Base-by-base conservation (phyloP, 148 eudicot species). In the Rheum nobile region DNA sequence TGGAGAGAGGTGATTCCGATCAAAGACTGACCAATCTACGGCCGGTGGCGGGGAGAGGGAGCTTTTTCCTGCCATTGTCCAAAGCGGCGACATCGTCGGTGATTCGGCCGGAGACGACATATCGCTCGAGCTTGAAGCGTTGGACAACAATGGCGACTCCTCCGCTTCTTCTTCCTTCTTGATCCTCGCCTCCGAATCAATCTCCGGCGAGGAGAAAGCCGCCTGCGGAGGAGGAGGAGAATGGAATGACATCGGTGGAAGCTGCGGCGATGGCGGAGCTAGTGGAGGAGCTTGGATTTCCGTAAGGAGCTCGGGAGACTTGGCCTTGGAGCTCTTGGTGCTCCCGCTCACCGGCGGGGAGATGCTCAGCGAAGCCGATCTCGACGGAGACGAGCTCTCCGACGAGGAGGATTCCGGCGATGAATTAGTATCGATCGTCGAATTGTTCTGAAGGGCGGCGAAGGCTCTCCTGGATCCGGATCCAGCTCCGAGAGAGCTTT, bases 271-370 rank as follows among this genome's bases (percentile, higher is more conserved):
- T 8, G 71, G 41, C 8, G 71, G 71, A 14, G 19, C 39, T 14
- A 10, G 11, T 6, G 71, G 46, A 9, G 78, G 54, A 50, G 76
- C 31, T 54, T 76, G 82, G 75, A 90, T 72, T 26, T 85, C 91
- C n/a, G 80, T 73, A 19, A 24, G 32, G 32, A 85, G 79, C 54
- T 90, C 92, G 43, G 90, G 96, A 1, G 96, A 90, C 16, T 90
- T 87, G 28, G 85, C 87, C 68, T 84, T 83, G 19, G 84, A 79
- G 77, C 59, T 85, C 75, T 68, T 88, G 14, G 97, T 90, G 75
- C 90, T 89, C 6, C 32, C 78, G 73, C 84, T 92, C 0, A 81
- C 82, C 43, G 90, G 88, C 38, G 99, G 97, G 13, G 99, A 95
- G 42, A 88, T 83, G 38, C 97, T 88, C n/a, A 85, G 71, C 0